A percentile compares a stretch with the other conserved stretches of the same genome.
Evolutionary conservation across 441 rosid genomes (phyloP).

Genomic region (Cnidoscolus chayamansa): DNA sequence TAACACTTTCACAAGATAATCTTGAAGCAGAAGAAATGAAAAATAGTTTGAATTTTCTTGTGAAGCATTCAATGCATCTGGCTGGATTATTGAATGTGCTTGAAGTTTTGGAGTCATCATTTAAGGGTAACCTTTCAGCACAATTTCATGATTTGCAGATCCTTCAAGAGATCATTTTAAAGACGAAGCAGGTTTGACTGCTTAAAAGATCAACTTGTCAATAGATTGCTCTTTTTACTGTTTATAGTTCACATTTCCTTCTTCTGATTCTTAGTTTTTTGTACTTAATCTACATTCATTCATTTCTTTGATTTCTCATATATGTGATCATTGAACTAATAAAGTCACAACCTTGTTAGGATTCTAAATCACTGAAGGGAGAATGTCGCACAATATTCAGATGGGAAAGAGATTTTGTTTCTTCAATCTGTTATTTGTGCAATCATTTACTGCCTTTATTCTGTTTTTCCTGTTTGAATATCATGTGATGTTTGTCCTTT

Average conservation of each 20-base stretch:
- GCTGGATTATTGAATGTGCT: slow-evolving; percentile 66
- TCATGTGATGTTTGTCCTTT: not conserved
- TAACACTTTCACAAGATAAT: slow-evolving; percentile 55
- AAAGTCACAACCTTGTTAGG: too few species aligned
- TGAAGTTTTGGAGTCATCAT: slow-evolving; percentile 76
- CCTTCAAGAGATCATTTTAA: slow-evolving; percentile 70
- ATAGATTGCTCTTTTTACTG: not conserved
- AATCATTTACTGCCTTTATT: not conserved
- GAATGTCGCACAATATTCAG: too few species aligned
- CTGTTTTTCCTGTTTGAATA: not conserved
- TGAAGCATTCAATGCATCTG: slow-evolving; percentile 53
- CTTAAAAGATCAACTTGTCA: slow-evolving; percentile 14
- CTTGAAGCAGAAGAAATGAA: slow-evolving; percentile 59
- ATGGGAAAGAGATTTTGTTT: not conserved
- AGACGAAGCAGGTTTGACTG: slow-evolving; percentile 78
- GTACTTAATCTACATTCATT: not conserved
- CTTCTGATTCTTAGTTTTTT: not conserved
- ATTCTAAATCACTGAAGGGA: too few species aligned
- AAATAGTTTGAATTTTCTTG: slow-evolving; percentile 46
- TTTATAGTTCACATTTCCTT: not conserved
- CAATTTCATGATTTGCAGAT: slow-evolving; percentile 71
- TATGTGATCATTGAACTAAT: not conserved
- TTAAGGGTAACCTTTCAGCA: slow-evolving; percentile 65
- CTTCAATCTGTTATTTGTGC: not conserved
- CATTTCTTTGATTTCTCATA: not conserved